Evolutionary conservation across 768 basidiomycete genomes (phyloP), one percentile per base, ranked within the genome.

Genomic region (Leccinum rimulosum): DNA sequence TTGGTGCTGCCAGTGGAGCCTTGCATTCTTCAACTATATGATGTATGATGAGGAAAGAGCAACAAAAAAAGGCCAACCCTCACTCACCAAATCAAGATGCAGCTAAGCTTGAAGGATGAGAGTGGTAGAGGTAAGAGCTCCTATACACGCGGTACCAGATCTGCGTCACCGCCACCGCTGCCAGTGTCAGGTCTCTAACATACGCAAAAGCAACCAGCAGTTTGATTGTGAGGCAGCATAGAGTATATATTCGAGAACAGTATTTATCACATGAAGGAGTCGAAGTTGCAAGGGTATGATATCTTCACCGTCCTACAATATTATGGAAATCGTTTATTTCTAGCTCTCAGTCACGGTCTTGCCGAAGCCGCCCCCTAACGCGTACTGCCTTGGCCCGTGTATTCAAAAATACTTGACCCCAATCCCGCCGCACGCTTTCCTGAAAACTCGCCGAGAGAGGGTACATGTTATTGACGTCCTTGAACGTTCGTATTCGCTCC

Each of bases 331-430:
- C 17, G 3, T 40, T 40, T 17, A 43, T 43, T 19, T 52, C 61
- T 50, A 69, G 54, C 22, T 25, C 25, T 25, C 25, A 17, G 38
- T 38, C 38, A 43, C 65, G 61, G 55, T 78, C 78, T 25, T 43
- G 58, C 40, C 66, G 67, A 53, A 88, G 61, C 58, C 75, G 74
- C 3, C 81, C 80, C 57, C 88, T 77, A 48, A 91, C 80, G 10
- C 76, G 77, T 65, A 77, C 74, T 65, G 9, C 86, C 88, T 11
- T 73, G 67, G 1, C 80, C 82, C 6, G 22, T 22, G 70, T 75
- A 9, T 77, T 68, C 52, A 85, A 61, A 64, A 82, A 83, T 22
- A 81, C 75, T 5, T 71, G 60, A 0, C 78, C 77, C 86, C 89
- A 91, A 63, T 89, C 87, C 3, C 70, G 57, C 51, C 80, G 67